Conservation (phyloP, 345 rosid genomes). For the Moricandia moricandioides region DNA sequence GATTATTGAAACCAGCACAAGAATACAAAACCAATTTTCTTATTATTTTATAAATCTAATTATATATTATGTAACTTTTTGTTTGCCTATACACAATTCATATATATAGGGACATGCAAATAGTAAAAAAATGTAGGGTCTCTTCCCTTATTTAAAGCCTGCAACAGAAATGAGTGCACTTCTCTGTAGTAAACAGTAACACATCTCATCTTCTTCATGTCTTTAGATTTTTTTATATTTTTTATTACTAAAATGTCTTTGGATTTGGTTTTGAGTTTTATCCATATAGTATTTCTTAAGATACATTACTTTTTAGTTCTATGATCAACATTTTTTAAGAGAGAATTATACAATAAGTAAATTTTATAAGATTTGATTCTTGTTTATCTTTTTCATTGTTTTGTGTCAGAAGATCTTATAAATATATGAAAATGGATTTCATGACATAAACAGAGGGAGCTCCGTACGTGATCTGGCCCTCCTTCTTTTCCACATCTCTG, state of each 20-base stretch:
- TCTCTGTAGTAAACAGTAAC: constrained; percentile 40
- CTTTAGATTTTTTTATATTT: constrained; percentile 35
- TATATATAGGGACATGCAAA: constrained; percentile 30
- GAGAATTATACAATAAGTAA: not conserved
- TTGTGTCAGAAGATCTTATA: constrained; percentile 19
- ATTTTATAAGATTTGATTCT: constrained; percentile 1
- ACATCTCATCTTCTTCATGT: constrained; percentile 40
- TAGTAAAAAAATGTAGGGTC: constrained; percentile 47
- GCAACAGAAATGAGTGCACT: constrained; percentile 75
- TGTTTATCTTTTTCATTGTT: not conserved
- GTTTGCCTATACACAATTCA: not conserved
- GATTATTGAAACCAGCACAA: constrained; percentile 60
- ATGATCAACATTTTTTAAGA: not conserved
- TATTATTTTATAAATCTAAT: not conserved
- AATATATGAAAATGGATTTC: constrained; percentile 47
- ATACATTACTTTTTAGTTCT: constrained; percentile 19
- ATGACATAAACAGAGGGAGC: constrained; percentile 42
- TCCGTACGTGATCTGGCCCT: constrained; percentile 41
- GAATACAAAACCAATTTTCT: constrained; percentile 32
- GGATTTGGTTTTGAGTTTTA: constrained; percentile 12
- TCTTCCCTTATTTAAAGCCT: constrained; percentile 66
- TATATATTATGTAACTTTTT: not conserved
- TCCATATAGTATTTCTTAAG: constrained; percentile 14
- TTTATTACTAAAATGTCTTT: no score
- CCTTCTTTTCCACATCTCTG: constrained; percentile 39